A percentile compares a stretch with the other conserved stretches of the same genome.
Evolutionary conservation across 306 rosid genomes (phyloP).

Genomic region (Herpetospermum pedunculosum): DNA sequence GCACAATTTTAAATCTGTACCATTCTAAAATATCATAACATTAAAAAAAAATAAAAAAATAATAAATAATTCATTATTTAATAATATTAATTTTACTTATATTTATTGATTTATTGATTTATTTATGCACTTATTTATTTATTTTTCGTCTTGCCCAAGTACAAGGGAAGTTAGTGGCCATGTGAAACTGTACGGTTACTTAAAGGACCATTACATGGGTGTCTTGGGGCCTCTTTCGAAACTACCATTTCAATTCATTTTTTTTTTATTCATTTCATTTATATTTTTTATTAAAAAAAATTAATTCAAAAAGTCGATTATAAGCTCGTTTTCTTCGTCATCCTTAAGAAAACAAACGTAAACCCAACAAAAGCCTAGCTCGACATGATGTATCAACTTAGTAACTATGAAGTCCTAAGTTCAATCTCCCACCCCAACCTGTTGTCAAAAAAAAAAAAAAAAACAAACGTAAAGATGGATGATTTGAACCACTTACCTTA

Average conservation of each 20-base stretch:
- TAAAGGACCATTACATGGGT: background rate
- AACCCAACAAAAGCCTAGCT: too few species aligned
- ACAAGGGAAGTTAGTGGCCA: constrained; percentile 5
- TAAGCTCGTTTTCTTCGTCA: too few species aligned
- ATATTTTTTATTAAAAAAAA: background rate
- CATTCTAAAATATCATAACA: background rate
- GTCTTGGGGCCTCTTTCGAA: background rate
- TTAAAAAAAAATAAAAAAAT: too few species aligned
- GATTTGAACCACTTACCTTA: too few species aligned
- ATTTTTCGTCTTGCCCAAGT: background rate
- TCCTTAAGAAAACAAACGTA: too few species aligned
- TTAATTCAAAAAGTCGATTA: too few species aligned
- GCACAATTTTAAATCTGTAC: background rate
- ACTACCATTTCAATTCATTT: background rate
- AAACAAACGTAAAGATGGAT: too few species aligned
- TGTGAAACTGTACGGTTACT: background rate
- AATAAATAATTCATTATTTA: background rate
- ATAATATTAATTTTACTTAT: background rate
- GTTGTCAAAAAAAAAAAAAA: too few species aligned
- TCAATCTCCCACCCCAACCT: too few species aligned
- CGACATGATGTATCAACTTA: too few species aligned
- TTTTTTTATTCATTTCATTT: background rate
- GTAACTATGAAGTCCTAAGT: too few species aligned
- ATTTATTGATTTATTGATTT: too few species aligned
- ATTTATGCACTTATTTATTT: background rate